Evolutionary conservation across 176 grass and related monocot genomes (phyloP).

Genomic region (Oryza longistaminata): DNA sequence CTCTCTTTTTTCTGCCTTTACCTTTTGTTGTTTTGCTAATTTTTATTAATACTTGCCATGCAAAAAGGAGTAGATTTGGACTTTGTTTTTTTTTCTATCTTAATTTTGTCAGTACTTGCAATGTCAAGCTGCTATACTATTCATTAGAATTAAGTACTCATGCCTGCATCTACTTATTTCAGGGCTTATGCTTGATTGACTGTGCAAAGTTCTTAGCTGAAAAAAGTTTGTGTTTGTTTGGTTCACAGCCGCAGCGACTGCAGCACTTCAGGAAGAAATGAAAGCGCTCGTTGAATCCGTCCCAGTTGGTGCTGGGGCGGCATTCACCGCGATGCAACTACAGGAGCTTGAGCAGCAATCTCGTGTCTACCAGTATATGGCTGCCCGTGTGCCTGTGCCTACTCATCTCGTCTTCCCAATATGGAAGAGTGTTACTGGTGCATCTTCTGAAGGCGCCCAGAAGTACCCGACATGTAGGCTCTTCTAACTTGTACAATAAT

Average conservation of each 20-base stretch:
- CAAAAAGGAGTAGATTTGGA: constrained; percentile 10
- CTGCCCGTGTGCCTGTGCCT: constrained; percentile 84
- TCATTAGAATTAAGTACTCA: neutral
- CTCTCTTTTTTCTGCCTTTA: neutral
- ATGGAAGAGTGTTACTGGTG: constrained; percentile 88
- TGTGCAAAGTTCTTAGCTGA: constrained; percentile 7
- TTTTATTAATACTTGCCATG: constrained; percentile 9
- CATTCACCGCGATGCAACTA: constrained; percentile 79
- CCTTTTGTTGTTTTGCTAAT: constrained; percentile 22
- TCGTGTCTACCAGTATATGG: constrained; percentile 92
- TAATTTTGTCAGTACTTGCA: constrained; percentile 21
- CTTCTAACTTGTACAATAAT: constrained; percentile 15
- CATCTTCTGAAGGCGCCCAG: constrained; percentile 72
- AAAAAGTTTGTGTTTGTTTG: constrained; percentile 15
- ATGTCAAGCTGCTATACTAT: neutral
- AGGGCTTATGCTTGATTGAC: neutral
- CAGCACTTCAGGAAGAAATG: constrained; percentile 60
- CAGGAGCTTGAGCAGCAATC: constrained; percentile 98
- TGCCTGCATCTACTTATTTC: neutral
- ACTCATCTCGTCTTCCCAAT: constrained; percentile 93
- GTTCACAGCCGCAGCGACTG: constrained; percentile 42
- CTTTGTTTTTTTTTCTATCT: neutral
- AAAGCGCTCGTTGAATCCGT: constrained; percentile 45
- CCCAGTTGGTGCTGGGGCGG: constrained; percentile 58
- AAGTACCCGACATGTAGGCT: constrained; percentile 84